phyloP scores from a whole-genome alignment of 108 stramenopile genomes.

The Parietichytrium sp. region DNA sequence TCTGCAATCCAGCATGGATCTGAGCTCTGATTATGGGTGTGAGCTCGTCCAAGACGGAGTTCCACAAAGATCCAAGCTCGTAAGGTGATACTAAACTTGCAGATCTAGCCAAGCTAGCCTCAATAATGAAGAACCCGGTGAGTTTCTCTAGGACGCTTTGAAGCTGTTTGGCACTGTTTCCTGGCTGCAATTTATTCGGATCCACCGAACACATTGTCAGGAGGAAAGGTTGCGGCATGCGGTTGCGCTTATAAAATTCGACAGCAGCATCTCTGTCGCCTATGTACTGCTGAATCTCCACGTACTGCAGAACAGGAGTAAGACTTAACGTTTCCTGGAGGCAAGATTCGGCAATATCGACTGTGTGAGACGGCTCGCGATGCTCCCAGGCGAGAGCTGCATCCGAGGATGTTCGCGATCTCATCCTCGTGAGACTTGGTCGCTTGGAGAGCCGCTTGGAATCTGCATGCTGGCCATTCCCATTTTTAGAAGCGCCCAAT shows the following conservation, averaged over 20 bases:
- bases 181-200: background rate
- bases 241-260: slow-evolving; percentile 20
- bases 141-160: background rate
- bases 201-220: slow-evolving; percentile 24
- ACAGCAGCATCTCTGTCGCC: background rate
- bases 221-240: background rate
- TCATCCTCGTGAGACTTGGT: no score
- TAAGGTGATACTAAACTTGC: background rate
- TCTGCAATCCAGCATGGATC: background rate
- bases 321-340: background rate
- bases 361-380: no score
- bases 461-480: no score
- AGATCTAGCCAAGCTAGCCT: background rate
- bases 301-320: background rate
- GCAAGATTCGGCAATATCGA: slow-evolving; percentile 30
- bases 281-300: slow-evolving; percentile 33
- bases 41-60: background rate
- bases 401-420: background rate
- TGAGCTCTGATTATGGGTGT: background rate
- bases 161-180: background rate
- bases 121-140: slow-evolving; percentile 21
- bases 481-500: no score
- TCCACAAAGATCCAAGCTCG: background rate
- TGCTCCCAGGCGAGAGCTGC: background rate
- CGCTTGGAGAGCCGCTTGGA: no score